These are phyloP conservation scores for Corynascus novoguineensis DNA, from an alignment of 495 filamentous ascomycete genomes.

Conservation along the genomic window DNA sequence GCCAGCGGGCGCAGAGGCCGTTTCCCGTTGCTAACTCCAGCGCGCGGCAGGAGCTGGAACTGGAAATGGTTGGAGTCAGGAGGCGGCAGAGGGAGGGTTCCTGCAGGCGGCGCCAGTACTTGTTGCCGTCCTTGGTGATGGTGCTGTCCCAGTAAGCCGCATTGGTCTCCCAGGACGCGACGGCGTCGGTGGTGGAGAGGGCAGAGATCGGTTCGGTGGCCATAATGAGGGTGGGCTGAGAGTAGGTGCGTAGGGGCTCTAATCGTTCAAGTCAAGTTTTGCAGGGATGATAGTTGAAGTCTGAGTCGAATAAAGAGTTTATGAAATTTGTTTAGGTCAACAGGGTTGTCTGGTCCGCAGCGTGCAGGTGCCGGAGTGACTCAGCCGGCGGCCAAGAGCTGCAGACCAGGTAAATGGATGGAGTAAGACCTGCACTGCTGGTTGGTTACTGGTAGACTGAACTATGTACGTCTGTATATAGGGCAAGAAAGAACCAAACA, in stretches of 20 bases:
- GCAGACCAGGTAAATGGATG: too few relatives aligned
- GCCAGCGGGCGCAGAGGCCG: constrained; percentile 36
- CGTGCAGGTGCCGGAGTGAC: background rate
- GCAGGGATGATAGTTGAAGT: too few relatives aligned
- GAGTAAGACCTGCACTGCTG: background rate
- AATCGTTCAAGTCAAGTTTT: background rate
- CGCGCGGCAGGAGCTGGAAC: constrained; percentile 14
- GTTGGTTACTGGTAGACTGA: too few relatives aligned
- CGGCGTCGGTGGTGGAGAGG: constrained; percentile 8
- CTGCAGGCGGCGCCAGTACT: constrained; percentile 36
- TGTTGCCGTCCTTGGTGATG: constrained; percentile 36
- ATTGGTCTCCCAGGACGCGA: constrained; percentile 32
- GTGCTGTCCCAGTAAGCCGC: constrained; percentile 35
- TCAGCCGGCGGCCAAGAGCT: background rate
- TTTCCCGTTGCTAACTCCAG: constrained; percentile 43
- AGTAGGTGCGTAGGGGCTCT: background rate
- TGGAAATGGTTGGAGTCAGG: constrained; percentile 17
- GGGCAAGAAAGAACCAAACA: too few relatives aligned
- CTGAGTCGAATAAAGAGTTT: too few relatives aligned
- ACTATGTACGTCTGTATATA: too few relatives aligned
- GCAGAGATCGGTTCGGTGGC: background rate
- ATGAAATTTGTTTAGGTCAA: too few relatives aligned
- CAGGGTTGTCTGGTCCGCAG: too few relatives aligned
- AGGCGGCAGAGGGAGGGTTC: constrained; percentile 33
- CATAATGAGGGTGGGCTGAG: background rate